Conservation (phyloP, 192 early-diverging fungal genomes). For the Backusella luteola region DNA sequence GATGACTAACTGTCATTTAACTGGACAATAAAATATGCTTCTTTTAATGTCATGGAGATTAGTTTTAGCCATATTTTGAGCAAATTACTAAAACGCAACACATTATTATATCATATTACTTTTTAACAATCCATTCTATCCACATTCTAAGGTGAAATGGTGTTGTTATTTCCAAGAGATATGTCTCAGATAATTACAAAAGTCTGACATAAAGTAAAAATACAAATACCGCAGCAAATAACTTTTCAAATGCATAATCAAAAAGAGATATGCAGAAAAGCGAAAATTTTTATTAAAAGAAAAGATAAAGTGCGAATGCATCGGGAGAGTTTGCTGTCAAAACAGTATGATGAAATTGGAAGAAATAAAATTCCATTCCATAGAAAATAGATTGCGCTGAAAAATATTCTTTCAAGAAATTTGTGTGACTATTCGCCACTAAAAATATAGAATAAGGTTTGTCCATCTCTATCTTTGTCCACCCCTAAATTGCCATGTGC, state of each 20-base stretch:
- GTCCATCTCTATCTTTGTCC: neutral
- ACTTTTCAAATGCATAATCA: neutral
- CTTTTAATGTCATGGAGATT: neutral
- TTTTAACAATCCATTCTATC: neutral
- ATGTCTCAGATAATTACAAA: neutral
- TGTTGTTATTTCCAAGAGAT: neutral
- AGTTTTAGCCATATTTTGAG: neutral
- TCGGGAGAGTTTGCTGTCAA: neutral
- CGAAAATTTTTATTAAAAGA: too few relatives aligned
- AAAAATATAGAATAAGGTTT: neutral
- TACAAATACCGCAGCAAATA: neutral
- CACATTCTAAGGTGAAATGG: neutral
- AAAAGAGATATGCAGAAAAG: neutral
- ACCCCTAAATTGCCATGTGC: neutral
- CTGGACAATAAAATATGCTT: neutral
- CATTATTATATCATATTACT: neutral
- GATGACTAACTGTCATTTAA: neutral
- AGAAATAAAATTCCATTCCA: neutral
- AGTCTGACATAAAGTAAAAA: neutral
- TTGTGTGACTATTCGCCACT: neutral
- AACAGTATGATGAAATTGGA: neutral
- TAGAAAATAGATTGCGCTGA: neutral
- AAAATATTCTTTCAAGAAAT: neutral
- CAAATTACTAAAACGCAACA: neutral
- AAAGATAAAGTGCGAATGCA: neutral